Evolutionary conservation across 2,329 filamentous ascomycete genomes (phyloP).

Genomic region (Stromatinia cepivora): DNA sequence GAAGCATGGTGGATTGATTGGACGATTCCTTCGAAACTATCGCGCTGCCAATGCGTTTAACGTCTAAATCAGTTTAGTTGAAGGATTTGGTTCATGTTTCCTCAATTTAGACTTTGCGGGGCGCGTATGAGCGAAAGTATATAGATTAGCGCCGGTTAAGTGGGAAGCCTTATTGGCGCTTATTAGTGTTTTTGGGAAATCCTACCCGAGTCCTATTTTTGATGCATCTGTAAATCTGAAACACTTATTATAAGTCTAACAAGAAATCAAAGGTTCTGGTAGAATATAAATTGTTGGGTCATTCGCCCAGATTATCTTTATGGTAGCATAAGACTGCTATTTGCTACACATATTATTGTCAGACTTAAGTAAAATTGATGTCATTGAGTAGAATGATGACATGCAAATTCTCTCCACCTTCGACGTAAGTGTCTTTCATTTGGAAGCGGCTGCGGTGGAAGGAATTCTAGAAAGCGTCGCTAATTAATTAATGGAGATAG

Average conservation of each 20-base stretch:
- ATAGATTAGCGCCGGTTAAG: background rate
- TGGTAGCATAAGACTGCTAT: conserved; percentile 1
- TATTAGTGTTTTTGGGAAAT: background rate
- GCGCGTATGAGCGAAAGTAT: background rate
- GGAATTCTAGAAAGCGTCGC: no score
- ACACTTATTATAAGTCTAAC: background rate
- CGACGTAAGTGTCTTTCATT: conserved; percentile 1
- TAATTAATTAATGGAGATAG: background rate
- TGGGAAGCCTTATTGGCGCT: background rate
- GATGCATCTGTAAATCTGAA: background rate
- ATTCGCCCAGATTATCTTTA: background rate
- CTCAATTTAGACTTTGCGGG: conserved; percentile 3
- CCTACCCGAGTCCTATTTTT: background rate
- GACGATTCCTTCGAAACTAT: background rate
- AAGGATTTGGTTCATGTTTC: background rate
- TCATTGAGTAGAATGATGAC: conserved; percentile 7
- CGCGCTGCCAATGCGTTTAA: conserved; percentile 2
- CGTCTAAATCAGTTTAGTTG: background rate
- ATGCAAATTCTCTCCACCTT: conserved; percentile 1
- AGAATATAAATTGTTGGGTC: background rate
- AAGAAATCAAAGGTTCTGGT: background rate
- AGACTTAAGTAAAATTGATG: background rate
- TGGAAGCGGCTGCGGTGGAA: background rate
- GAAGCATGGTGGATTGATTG: background rate
- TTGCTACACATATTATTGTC: background rate